These are phyloP conservation scores for Daldinia concentrica DNA, from an alignment of 495 filamentous ascomycete species.

Conservation along the genomic window DNA sequence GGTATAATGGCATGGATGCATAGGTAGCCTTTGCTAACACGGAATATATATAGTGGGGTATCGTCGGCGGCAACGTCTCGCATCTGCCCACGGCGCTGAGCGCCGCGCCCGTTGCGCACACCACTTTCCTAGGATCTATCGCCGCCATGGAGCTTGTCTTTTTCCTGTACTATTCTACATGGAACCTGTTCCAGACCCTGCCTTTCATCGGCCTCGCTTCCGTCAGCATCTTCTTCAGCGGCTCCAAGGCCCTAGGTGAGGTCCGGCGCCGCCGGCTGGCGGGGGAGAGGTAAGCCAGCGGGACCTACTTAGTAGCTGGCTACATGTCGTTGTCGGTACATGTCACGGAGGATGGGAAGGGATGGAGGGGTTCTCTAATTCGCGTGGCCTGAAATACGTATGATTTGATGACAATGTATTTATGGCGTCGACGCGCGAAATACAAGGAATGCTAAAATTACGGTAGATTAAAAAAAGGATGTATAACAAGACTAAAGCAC, in stretches of 20 bases:
- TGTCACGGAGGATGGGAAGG: neutral
- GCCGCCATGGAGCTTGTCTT: conserved; percentile 89
- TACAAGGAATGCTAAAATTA: neutral
- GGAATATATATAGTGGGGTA: conserved; percentile 67
- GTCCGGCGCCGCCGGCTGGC: conserved; percentile 87
- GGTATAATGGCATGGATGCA: no score
- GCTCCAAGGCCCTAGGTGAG: conserved; percentile 89
- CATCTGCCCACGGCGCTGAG: conserved; percentile 79
- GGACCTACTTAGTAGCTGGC: neutral
- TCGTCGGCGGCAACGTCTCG: conserved; percentile 84
- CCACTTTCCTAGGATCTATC: conserved; percentile 83
- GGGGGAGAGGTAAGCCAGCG: conserved; percentile 68
- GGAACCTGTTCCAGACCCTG: conserved; percentile 92
- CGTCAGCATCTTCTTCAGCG: conserved; percentile 81
- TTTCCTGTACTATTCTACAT: conserved; percentile 91
- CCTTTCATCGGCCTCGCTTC: conserved; percentile 75
- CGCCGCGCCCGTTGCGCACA: conserved; percentile 78
- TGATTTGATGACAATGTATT: neutral
- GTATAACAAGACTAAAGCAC: neutral
- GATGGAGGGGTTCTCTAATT: neutral
- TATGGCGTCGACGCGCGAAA: neutral
- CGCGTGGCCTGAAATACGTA: neutral
- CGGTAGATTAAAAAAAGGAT: neutral
- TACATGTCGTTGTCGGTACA: neutral
- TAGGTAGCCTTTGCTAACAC: conserved; percentile 11